A percentile compares a stretch with the other conserved stretches of the same genome.
Evolutionary conservation across 352 stramenopile genomes (phyloP).

Genomic region (Blastocystis sp.): DNA sequence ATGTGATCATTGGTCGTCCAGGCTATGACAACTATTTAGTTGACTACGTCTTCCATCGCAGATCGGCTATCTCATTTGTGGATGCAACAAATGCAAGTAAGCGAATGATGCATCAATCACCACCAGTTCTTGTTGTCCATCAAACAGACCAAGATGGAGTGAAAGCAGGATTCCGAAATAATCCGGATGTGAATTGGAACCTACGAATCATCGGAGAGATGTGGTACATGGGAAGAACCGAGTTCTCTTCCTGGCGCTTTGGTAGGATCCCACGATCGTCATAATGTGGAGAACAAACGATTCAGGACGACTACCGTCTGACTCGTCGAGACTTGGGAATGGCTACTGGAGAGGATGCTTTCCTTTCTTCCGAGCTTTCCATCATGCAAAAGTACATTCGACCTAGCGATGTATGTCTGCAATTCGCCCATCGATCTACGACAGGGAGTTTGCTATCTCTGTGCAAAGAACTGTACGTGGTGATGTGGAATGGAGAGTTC

Average conservation of each 20-base stretch:
- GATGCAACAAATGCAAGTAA: conserved; percentile 51
- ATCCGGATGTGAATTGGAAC: conserved; percentile 49
- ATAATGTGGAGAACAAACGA: neutral
- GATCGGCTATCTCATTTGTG: neutral
- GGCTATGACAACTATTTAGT: conserved; percentile 62
- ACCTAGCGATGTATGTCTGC: conserved; percentile 29
- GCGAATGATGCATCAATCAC: neutral
- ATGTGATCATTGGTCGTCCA: conserved; percentile 53
- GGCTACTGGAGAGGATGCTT: neutral
- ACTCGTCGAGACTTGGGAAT: neutral
- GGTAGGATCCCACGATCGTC: neutral
- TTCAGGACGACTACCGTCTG: neutral
- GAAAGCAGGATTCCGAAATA: conserved; percentile 48
- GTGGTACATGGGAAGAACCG: conserved; percentile 55
- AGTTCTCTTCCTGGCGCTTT: neutral
- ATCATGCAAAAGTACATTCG: neutral
- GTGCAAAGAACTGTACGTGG: neutral
- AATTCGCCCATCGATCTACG: neutral
- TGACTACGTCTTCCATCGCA: conserved; percentile 38
- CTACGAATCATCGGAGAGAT: neutral
- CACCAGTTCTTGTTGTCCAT: conserved; percentile 48
- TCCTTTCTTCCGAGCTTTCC: neutral
- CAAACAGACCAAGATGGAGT: conserved; percentile 51
- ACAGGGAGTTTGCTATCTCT: neutral
- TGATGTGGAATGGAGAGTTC: conserved; percentile 1